Base-by-base conservation (phyloP, 148 eudicot species). In the Chenopodium album region DNA sequence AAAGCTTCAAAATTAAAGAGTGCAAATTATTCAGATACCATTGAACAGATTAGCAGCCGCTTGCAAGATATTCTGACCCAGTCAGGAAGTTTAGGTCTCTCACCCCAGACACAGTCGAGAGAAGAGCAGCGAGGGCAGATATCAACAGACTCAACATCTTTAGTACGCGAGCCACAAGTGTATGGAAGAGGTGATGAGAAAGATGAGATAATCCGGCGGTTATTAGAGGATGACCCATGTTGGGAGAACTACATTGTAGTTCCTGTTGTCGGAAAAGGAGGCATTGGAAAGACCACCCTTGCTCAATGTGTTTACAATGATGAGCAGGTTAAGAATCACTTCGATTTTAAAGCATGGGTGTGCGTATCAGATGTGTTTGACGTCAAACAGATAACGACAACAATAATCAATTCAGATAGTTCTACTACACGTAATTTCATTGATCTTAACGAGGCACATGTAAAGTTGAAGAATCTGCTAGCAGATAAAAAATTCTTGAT, bases 251-350 rank as follows among this genome's bases (percentile, higher is more conserved):
- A 20, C 6, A 1, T n/a, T 37, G 78, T 76, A 0, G 32, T 76
- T 62, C 65, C 78, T 59, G 54, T 82, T 10, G 50, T 82, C 8
- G 80, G 84, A 41, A 63, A 63, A 50, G 84, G 78, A 37, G 80
- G 84, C 22, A 79, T 82, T 20, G 84, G 84, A 46, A 82, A 82
- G 79, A 76, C 80, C 17, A 82, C 80, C 19, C 70, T 82, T 46
- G 84, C 80, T 76, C 79, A 69, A 13, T 29, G 23, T 48, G 65
- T 76, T 17, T 76, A 76, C 23, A 46, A 76, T 20, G 32, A 54
- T 29, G 47, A 34, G 20, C 65, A 76, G 23, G 70, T 82, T 37
- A 37, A 17, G 6, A 23, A 12, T 6, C 70, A 47, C 32, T 82
- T 76, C 22, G 9, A 31, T 3, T 46, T 44, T 3, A 60, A 73